Base-by-base conservation (phyloP, 225 moss, liverwort and hornwort species). In the Marchantia paleacea region DNA sequence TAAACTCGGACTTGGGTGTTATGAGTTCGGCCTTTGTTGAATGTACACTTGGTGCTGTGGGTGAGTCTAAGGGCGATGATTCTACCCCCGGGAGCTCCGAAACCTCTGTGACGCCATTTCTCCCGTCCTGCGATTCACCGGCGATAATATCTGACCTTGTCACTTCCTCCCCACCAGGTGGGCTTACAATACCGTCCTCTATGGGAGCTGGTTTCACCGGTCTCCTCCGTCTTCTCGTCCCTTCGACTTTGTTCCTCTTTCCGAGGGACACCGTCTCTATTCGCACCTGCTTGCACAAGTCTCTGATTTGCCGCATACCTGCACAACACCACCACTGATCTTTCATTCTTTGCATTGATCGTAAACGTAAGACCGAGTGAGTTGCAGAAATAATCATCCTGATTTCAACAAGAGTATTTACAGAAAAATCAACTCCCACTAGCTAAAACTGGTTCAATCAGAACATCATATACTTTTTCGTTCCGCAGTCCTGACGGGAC, bases 271-370 rank as follows among this genome's bases (percentile, higher is more conserved):
- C 82, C 7, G 82, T 82, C 72, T 82, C 82, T 54, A 82, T 58
- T 9, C 82, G 82, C 26, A 82, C 82, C 47, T 82, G 82, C 78
- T 82, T 82, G 62, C 82, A 82, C 26, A 82, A 63, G 24, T 82
- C 82, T 49, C 82, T 57, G 16, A 82, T 82, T 61, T 82, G 82
- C 49, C 82, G 69, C 82, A 82, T 78, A 19, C 76, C 80, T 80
- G 72, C 79, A 29, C 53, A 48, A 47, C 19, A 58, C 58, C 18
- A 58, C 5, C 39, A 39, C 39, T 39, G 39, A 39, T 39, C 39
- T 39, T 39, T 39, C 39, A 39, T 39, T 39, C 5, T 39, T 2
- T 39, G 39, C 39, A 39, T 39, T 2, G 5, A 39, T 39, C 39
- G 39, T 39, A 39, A 39, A 39, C 5, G 39, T 39, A 39, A 39